Percentiles rank a stretch among this genome's conserved stretches.
Evolutionary conservation across 257 asterid genomes (phyloP).

Genomic region (Petrea volubilis): DNA sequence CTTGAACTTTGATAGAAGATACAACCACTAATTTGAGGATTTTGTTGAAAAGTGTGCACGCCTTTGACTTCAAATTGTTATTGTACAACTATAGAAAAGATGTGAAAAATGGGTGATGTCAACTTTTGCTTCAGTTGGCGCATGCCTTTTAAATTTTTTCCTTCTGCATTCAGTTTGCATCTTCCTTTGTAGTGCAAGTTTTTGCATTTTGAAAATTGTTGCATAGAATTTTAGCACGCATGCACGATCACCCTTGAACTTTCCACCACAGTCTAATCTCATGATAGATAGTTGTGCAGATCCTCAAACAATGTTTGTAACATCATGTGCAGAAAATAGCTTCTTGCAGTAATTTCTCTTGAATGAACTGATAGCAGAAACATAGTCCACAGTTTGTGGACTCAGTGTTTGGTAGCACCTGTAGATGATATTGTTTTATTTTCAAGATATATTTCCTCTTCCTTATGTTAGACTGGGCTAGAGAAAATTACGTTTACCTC

Average conservation of each 20-base stretch:
- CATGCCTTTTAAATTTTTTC: neutral
- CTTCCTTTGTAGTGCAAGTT: neutral
- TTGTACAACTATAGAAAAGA: neutral
- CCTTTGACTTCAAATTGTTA: constrained; percentile 1
- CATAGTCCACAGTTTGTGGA: neutral
- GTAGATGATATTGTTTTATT: neutral
- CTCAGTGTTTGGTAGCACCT: neutral
- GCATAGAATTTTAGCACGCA: neutral
- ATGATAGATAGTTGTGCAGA: neutral
- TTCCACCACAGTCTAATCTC: neutral
- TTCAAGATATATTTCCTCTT: neutral
- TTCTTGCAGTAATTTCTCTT: neutral
- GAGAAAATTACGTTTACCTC: too few species aligned
- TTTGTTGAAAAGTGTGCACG: neutral
- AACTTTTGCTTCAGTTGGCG: neutral
- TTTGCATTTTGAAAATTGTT: neutral
- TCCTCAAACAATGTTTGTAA: neutral
- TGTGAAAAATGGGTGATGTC: neutral
- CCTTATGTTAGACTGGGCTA: neutral
- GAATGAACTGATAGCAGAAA: constrained; percentile 5
- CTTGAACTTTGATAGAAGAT: neutral
- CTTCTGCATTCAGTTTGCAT: neutral
- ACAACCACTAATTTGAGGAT: neutral
- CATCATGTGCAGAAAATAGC: constrained; percentile 6
- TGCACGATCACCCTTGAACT: neutral